phyloP scores from a whole-genome alignment of 148 eudicot genomes.

The Gaultheria prostrata region DNA sequence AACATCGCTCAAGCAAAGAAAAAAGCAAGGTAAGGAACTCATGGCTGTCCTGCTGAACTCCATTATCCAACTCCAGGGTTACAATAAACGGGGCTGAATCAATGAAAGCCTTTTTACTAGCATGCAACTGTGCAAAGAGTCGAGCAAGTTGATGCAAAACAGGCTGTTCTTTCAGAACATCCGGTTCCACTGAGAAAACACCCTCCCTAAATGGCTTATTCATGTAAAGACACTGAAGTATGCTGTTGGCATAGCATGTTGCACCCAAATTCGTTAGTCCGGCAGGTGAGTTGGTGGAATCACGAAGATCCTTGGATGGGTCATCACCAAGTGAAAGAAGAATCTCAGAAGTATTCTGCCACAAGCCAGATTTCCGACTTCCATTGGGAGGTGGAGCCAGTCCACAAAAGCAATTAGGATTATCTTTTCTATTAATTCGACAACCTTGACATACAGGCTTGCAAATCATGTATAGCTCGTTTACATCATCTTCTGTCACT shows the following conservation, averaged over 20 bases:
- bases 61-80: constrained; percentile 92
- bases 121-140: constrained; percentile 87
- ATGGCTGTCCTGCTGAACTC: constrained; percentile 96
- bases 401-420: constrained; percentile 95
- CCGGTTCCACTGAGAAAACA: constrained; percentile 79
- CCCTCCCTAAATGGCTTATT: constrained; percentile 78
- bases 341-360: constrained; percentile 87
- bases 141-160: constrained; percentile 84
- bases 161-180: constrained; percentile 70
- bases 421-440: constrained; percentile 86
- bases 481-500: constrained; percentile 65
- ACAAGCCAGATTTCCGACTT: constrained; percentile 81
- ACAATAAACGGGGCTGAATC: constrained; percentile 94
- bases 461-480: constrained; percentile 68
- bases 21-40: constrained; percentile 92
- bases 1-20: constrained; percentile 85
- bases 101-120: constrained; percentile 76
- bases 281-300: constrained; percentile 58
- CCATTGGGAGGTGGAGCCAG: constrained; percentile 76
- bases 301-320: constrained; percentile 70
- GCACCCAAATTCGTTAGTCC: constrained; percentile 97
- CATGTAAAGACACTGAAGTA: constrained; percentile 90
- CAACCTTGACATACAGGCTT: constrained; percentile 90
- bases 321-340: constrained; percentile 68
- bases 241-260: constrained; percentile 97